These are phyloP conservation scores for Naumovozyma castellii DNA, from an alignment of 805 yeast genomes.

Conservation along the genomic window DNA sequence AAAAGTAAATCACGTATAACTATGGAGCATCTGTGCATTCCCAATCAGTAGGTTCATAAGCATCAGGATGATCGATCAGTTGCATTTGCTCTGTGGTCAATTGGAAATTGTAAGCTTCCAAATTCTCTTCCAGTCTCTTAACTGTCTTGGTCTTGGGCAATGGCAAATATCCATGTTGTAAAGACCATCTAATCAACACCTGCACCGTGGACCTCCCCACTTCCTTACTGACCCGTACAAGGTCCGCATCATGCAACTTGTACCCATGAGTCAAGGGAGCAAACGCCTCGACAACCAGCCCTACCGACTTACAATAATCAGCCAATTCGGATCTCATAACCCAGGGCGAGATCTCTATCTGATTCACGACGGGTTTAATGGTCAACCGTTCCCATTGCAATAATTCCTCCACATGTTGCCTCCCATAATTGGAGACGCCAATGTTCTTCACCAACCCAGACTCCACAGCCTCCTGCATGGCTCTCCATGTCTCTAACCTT, in stretches of 20 bases:
- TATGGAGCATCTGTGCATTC: slow-evolving; percentile 56
- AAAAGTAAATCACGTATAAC: no score
- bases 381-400: slow-evolving; percentile 45
- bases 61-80: slow-evolving; percentile 39
- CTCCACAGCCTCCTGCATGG: slow-evolving; percentile 63
- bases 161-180: slow-evolving; percentile 61
- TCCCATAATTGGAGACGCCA: slow-evolving; percentile 73
- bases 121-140: slow-evolving; percentile 44
- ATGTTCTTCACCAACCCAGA: slow-evolving; percentile 51
- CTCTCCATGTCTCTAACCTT: slow-evolving; percentile 58
- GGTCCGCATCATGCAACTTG: slow-evolving; percentile 45
- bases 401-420: slow-evolving; percentile 49
- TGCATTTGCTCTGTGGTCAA: slow-evolving; percentile 35
- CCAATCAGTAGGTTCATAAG: slow-evolving; percentile 70
- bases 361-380: slow-evolving; percentile 63
- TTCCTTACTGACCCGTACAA: slow-evolving; percentile 40
- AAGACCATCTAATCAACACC: slow-evolving; percentile 62
- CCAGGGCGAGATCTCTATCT: slow-evolving; percentile 82
- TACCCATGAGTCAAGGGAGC: slow-evolving; percentile 67
- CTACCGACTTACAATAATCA: slow-evolving; percentile 46
- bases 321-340: slow-evolving; percentile 57
- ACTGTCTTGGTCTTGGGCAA: slow-evolving; percentile 55
- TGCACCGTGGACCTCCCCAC: slow-evolving; percentile 48
- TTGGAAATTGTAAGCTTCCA: slow-evolving; percentile 45
- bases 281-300: slow-evolving; percentile 61